A percentile compares a stretch with the other conserved stretches of the same genome.
Conservation (phyloP, 2,329 filamentous ascomycete species). For the Leptographium radiaticola region DNA sequence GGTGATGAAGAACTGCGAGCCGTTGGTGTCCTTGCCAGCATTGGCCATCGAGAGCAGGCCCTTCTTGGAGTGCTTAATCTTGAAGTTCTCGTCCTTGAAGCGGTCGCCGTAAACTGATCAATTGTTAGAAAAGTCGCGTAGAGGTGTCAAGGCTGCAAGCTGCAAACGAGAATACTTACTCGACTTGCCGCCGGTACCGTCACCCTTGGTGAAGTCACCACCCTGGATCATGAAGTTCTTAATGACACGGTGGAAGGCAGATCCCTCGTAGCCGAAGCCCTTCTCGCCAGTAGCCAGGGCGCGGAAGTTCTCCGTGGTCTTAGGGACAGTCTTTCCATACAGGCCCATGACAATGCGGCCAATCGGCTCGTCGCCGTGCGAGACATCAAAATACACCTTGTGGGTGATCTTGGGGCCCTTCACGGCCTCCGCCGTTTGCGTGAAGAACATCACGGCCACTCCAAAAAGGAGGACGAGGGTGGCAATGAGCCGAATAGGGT, state of each 20-base stretch:
- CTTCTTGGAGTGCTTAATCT: slow-evolving; percentile 82
- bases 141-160: background rate
- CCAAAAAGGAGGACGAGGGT: slow-evolving; percentile 66
- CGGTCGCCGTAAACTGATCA: slow-evolving; percentile 64
- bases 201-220: slow-evolving; percentile 73
- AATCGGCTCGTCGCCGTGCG: slow-evolving; percentile 59
- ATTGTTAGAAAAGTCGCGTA: background rate
- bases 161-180: slow-evolving; percentile 36
- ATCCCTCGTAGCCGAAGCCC: slow-evolving; percentile 72
- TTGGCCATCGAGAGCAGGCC: slow-evolving; percentile 79
- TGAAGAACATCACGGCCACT: slow-evolving; percentile 61
- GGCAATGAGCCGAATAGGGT: slow-evolving; percentile 55
- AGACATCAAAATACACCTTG: slow-evolving; percentile 86
- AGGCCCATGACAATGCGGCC: slow-evolving; percentile 71
- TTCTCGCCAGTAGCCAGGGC: slow-evolving; percentile 76
- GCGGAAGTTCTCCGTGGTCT: slow-evolving; percentile 63
- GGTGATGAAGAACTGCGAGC: slow-evolving; percentile 86
- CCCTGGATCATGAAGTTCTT: slow-evolving; percentile 88
- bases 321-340: slow-evolving; percentile 77
- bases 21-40: slow-evolving; percentile 73
- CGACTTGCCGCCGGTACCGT: slow-evolving; percentile 76
- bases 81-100: slow-evolving; percentile 88
- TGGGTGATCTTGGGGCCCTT: slow-evolving; percentile 92
- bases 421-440: slow-evolving; percentile 57
- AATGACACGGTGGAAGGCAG: slow-evolving; percentile 81